phyloP scores from a whole-genome alignment of 2,329 filamentous ascomycete genomes.

The Neofusicoccum sp. region DNA sequence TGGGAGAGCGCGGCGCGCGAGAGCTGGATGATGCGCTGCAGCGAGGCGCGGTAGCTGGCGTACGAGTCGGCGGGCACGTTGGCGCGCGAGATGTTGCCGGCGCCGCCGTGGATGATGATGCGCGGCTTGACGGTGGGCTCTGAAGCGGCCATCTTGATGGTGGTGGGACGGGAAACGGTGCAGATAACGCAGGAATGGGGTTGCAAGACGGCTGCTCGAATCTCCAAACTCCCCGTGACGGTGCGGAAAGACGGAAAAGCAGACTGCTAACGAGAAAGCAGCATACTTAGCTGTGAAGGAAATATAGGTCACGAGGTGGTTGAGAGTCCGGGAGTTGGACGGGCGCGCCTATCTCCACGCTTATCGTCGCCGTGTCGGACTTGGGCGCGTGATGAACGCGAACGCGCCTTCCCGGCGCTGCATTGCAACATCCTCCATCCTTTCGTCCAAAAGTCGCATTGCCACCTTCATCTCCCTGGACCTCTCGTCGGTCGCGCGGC shows the following conservation, averaged over 20 bases:
- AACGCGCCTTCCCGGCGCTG: too few species aligned
- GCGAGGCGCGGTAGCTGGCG: conserved; percentile 40
- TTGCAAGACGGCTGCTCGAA: background rate
- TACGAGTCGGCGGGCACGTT: conserved; percentile 43
- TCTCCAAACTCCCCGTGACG: background rate
- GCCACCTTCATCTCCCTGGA: too few species aligned
- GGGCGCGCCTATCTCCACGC: conserved; percentile 2
- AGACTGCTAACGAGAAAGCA: background rate
- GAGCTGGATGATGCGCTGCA: conserved; percentile 39
- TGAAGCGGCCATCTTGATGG: background rate
- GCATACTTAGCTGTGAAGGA: background rate
- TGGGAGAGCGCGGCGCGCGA: conserved; percentile 32
- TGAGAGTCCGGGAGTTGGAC: background rate
- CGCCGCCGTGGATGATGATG: conserved; percentile 54
- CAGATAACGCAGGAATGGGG: background rate
- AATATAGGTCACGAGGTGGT: background rate
- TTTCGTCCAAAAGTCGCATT: too few species aligned
- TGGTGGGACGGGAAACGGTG: background rate
- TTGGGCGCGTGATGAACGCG: background rate
- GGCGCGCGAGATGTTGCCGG: conserved; percentile 48
- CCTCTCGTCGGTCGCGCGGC: too few species aligned
- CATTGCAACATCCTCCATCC: too few species aligned
- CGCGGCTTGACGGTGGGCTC: conserved; percentile 33
- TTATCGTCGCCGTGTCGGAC: background rate
- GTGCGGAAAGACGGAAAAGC: too few species aligned